Evolutionary conservation across 2,329 filamentous ascomycete genomes (phyloP), one percentile per base, ranked within the genome.

Genomic region (Fusarium burgessii): DNA sequence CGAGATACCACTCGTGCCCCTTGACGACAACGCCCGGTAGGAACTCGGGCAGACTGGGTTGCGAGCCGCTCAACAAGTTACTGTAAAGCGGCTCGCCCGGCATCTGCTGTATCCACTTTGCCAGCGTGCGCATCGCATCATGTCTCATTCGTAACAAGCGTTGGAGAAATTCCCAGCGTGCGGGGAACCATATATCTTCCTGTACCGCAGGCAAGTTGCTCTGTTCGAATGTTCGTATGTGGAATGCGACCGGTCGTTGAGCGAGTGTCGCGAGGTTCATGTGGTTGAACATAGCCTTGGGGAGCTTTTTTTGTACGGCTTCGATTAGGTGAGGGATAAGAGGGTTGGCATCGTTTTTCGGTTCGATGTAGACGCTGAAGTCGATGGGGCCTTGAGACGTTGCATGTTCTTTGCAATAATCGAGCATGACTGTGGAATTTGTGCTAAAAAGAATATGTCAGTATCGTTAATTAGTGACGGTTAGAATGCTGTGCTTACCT

Each of bases 1-100:
- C 27, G 18, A 62, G 45, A 20, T 58, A 46, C 60, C 54, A 62
- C 23, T 45, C 13, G 14, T 62, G 45, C 7, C 40, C 45, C 14
- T 55, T 41, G 11, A 61, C n/a, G 11, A 61, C 23, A 23, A 61
- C 35, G 3, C 33, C 49, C 1, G 36, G 46, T 15, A 63, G 29
- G 40, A 36, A 63, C 11, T 58, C 36, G 6, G 25, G 60, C 7
- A 58, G 40, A 15, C 23, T 23, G 23, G 6, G 23, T 23, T 23
- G 23, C 23, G 23, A 23, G 23, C 23, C 23, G 5, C 5, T 5
- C 23, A 23, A 23, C 23, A 23, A 23, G 23, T 23, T 23, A 4
- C 23, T 23, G 23, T 23, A 23, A 4, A 23, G 23, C 23, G 23
- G 23, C 23, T 23, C 23, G 23, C 6, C 23, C 23, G 23, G 23